phyloP scores from a whole-genome alignment of 2,329 filamentous ascomycete species.

The Fusarium sp. region DNA sequence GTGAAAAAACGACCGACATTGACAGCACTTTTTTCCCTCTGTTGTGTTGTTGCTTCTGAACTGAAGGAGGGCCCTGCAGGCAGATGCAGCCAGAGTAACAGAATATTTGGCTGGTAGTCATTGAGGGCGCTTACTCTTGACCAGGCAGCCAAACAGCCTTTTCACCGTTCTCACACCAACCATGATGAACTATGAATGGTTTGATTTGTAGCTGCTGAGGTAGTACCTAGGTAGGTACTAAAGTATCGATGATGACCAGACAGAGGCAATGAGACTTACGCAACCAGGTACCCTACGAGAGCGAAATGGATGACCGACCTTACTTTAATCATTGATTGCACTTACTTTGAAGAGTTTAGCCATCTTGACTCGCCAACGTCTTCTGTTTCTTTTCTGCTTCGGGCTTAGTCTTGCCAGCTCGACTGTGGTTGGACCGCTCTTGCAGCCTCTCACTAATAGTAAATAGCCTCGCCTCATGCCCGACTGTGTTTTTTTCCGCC shows the following conservation, averaged over 20 bases:
- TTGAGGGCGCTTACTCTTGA: conserved; percentile 20
- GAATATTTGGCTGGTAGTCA: conserved; percentile 11
- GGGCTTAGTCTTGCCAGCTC: conserved; percentile 15
- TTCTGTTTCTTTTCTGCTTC: conserved; percentile 43
- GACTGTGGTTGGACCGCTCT: conserved; percentile 9
- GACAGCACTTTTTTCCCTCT: conserved; percentile 14
- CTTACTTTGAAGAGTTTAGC: conserved; percentile 31
- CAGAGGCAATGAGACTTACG: conserved; percentile 31
- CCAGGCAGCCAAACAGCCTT: conserved; percentile 21
- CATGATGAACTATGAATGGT: background rate
- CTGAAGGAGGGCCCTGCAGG: conserved; percentile 19
- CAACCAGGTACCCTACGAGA: conserved; percentile 9
- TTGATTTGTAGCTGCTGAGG: background rate
- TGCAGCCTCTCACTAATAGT: conserved; percentile 34
- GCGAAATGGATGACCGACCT: conserved; percentile 17
- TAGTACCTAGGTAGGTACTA: too few relatives aligned
- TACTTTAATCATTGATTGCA: conserved; percentile 23
- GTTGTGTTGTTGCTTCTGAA: conserved; percentile 1
- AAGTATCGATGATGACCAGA: conserved; percentile 16
- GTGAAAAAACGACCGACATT: conserved; percentile 21
- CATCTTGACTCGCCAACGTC: conserved; percentile 39
- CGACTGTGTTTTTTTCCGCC: conserved; percentile 40
- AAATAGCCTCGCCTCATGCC: conserved; percentile 42
- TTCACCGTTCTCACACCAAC: background rate
- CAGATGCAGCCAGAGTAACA: conserved; percentile 16